Evolutionary conservation across 2,329 filamentous ascomycete species (phyloP).

Genomic region (Nigrograna mackinnonii): DNA sequence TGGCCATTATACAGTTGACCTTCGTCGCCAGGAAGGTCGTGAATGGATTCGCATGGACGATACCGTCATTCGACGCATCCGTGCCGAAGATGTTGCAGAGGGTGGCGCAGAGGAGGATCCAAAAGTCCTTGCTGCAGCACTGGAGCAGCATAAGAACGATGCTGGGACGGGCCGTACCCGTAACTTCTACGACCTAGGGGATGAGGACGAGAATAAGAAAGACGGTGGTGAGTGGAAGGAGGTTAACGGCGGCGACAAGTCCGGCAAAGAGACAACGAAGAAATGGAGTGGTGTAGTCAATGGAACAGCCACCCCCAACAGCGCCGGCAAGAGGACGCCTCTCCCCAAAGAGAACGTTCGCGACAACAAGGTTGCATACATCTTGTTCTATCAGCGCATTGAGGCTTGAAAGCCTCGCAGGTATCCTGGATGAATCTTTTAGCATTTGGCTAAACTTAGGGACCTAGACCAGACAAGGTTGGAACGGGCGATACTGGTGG

Average conservation of each 20-base stretch:
- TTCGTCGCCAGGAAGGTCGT: constrained; percentile 87
- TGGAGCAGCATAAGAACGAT: constrained; percentile 70
- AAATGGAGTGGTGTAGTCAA: constrained; percentile 68
- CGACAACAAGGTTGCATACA: constrained; percentile 96
- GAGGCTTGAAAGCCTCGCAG: constrained; percentile 37
- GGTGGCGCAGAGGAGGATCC: constrained; percentile 80
- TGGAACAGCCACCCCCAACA: constrained; percentile 60
- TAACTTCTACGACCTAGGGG: constrained; percentile 74
- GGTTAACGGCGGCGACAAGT: constrained; percentile 66
- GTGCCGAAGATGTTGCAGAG: constrained; percentile 86
- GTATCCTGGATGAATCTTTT: no score
- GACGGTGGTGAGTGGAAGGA: constrained; percentile 82
- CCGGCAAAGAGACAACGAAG: constrained; percentile 64
- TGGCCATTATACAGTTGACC: constrained; percentile 97
- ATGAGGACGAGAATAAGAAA: constrained; percentile 65
- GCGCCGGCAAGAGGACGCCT: constrained; percentile 57
- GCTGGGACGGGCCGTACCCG: constrained; percentile 47
- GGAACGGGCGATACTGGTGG: no score
- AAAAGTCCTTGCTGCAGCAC: constrained; percentile 65
- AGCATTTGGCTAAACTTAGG: no score
- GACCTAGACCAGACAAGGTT: no score
- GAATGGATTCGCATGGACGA: constrained; percentile 98
- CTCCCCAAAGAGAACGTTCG: constrained; percentile 62
- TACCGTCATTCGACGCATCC: constrained; percentile 82
- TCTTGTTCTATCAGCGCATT: constrained; percentile 90